Conservation (phyloP, 768 basidiomycete genomes). For the Amyloporia xantha region DNA sequence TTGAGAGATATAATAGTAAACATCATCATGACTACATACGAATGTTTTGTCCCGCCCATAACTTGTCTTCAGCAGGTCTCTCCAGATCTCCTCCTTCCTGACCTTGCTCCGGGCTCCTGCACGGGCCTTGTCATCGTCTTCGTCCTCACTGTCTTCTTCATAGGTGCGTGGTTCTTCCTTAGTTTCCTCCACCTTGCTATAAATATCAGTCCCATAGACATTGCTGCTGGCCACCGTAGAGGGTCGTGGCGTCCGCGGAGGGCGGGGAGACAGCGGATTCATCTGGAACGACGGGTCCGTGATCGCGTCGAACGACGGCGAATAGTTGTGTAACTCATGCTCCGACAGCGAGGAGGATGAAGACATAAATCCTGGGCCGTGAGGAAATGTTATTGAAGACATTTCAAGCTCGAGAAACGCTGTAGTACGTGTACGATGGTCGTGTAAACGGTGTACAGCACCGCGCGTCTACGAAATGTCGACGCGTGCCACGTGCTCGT, state of each 20-base stretch:
- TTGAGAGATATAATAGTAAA: too few species aligned
- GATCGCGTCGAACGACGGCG: conserved; percentile 46
- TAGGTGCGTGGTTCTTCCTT: conserved; percentile 15
- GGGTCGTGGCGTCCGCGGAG: conserved; percentile 67
- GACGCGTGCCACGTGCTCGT: conserved; percentile 10
- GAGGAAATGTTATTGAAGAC: conserved; percentile 65
- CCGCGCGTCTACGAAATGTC: conserved; percentile 8
- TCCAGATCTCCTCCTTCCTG: conserved; percentile 64
- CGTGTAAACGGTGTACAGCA: not conserved
- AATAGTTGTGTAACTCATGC: conserved; percentile 41
- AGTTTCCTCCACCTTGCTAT: conserved; percentile 35
- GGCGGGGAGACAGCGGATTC: conserved; percentile 75
- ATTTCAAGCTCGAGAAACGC: conserved; percentile 31
- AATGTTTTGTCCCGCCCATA: conserved; percentile 81
- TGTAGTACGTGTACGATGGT: not conserved
- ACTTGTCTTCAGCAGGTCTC: conserved; percentile 72
- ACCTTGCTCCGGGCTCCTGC: conserved; percentile 42
- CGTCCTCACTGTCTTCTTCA: conserved; percentile 26
- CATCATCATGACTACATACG: conserved; percentile 50
- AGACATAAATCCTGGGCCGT: conserved; percentile 31
- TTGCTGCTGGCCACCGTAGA: conserved; percentile 37
- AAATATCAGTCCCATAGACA: conserved; percentile 34
- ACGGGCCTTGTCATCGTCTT: conserved; percentile 24
- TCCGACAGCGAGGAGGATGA: conserved; percentile 35
- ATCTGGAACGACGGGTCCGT: conserved; percentile 59